phyloP scores from a whole-genome alignment of 2,329 filamentous ascomycete species.

The Blastomyces gilchristii region DNA sequence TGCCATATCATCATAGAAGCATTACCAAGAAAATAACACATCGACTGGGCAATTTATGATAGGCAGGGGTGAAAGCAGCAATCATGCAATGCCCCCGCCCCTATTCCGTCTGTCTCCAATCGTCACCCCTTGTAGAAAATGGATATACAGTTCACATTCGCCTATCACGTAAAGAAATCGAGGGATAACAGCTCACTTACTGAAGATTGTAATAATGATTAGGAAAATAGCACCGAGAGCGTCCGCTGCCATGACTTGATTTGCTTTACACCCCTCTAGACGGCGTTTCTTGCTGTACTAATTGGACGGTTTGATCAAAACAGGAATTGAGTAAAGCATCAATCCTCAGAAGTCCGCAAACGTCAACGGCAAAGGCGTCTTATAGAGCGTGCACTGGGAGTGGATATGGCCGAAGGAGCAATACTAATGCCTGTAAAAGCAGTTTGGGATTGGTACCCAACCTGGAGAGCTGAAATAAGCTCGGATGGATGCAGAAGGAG shows the following conservation, averaged over 20 bases:
- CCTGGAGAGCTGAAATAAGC: neutral
- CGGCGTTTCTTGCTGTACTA: neutral
- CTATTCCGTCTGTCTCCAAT: neutral
- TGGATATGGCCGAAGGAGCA: neutral
- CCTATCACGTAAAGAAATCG: neutral
- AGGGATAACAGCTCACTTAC: constrained; percentile 23
- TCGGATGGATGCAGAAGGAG: neutral
- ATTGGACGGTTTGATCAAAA: neutral
- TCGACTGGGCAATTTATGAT: neutral
- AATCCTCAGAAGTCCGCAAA: neutral
- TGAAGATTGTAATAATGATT: constrained; percentile 39
- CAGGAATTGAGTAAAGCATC: neutral
- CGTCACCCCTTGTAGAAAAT: neutral
- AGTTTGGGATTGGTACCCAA: neutral
- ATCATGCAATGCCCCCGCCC: neutral
- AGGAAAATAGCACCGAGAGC: constrained; percentile 32
- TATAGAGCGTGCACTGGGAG: neutral
- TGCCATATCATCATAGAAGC: neutral
- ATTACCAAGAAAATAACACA: neutral
- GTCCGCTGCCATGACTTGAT: constrained; percentile 19
- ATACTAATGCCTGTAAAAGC: neutral
- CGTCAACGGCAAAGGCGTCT: neutral
- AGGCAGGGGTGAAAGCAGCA: too few relatives aligned
- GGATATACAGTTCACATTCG: neutral
- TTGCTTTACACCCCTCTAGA: neutral